phyloP scores from a whole-genome alignment of 164 flowering plant species.

The Kalanchoe fedtschenkoi region DNA sequence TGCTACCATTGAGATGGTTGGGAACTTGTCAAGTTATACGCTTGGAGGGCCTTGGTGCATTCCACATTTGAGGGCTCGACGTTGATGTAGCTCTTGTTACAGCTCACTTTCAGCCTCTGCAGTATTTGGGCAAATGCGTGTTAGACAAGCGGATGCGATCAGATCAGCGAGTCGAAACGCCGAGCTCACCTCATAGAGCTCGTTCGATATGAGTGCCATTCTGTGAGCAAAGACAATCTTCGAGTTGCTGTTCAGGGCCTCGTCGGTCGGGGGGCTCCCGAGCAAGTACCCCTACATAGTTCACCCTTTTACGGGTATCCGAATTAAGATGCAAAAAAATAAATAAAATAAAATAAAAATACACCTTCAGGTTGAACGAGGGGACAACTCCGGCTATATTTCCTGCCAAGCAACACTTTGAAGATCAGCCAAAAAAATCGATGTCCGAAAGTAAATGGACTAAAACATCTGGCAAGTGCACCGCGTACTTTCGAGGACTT shows the following conservation, averaged over 20 bases:
- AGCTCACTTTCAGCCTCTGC: not conserved
- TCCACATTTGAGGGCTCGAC: not conserved
- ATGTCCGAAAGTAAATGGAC: no score
- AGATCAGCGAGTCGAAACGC: not conserved
- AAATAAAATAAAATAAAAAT: no score
- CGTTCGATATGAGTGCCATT: conserved; percentile 36
- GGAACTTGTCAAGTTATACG: not conserved
- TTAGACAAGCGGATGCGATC: not conserved
- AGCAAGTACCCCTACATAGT: conserved; percentile 36
- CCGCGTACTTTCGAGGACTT: conserved; percentile 15
- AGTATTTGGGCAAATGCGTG: not conserved
- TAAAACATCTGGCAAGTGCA: not conserved
- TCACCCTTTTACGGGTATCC: not conserved
- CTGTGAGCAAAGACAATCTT: conserved; percentile 28
- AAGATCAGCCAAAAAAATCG: not conserved
- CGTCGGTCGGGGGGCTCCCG: conserved; percentile 28
- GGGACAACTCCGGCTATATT: not conserved
- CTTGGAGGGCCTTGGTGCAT: not conserved
- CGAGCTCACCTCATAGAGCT: conserved; percentile 31
- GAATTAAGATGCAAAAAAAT: not conserved
- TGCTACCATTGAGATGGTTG: no score
- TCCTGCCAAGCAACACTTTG: not conserved
- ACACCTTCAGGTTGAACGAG: not conserved
- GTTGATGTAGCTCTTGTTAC: not conserved
- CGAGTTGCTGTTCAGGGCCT: conserved; percentile 7